Base-by-base conservation (phyloP, 1,284 basidiomycete species). In the Puccinia coronata region DNA sequence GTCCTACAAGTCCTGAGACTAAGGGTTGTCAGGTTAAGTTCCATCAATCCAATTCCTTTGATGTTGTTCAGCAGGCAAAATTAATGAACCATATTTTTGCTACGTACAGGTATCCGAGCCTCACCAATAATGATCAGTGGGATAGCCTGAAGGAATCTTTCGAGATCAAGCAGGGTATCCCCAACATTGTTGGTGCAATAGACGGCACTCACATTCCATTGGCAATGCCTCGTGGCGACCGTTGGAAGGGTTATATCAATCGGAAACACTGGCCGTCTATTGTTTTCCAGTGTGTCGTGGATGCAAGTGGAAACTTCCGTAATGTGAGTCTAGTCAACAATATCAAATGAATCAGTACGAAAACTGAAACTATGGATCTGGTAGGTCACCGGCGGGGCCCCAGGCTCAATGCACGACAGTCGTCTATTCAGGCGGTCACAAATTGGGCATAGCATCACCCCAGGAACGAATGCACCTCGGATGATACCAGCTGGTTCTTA, bases 231-330 rank as follows among this genome's bases (percentile, higher is more conserved):
- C 39, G 41, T 2, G 23, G 18, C 0, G 65, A 69, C 41, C 8
- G 49, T n/a, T 69, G 65, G 65, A 43, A 69, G 20, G 34, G 41
- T 0, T 67, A 67, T 23, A 67, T 67, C 0, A 67, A 67, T 31
- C 34, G 36, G 1, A 67, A 67, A 14, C 5, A 25, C 8, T 69
- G 41, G 65, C 5, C 65, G 0, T 69, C 65, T 3, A n/a, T 69
- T 2, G 39, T 47, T 2, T 49, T 69, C 4, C 65, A 69, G 25
- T 69, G 65, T 49, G 39, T 69, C 8, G 65, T 69, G 3, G 65
- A 49, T 25, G 47, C n/a, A 1, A n/a, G 49, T 0, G 65, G 65
- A 3, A 69, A 69, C 12, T 69, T 69, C 23, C n/a, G 39, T 6
- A 31, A 69, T 47, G 65, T 69, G 25, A 59, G 55, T 57, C 43